A percentile compares a stretch with the other conserved stretches of the same genome.
Conservation (phyloP, 345 rosid genomes). For the Raphanus raphanistrum region DNA sequence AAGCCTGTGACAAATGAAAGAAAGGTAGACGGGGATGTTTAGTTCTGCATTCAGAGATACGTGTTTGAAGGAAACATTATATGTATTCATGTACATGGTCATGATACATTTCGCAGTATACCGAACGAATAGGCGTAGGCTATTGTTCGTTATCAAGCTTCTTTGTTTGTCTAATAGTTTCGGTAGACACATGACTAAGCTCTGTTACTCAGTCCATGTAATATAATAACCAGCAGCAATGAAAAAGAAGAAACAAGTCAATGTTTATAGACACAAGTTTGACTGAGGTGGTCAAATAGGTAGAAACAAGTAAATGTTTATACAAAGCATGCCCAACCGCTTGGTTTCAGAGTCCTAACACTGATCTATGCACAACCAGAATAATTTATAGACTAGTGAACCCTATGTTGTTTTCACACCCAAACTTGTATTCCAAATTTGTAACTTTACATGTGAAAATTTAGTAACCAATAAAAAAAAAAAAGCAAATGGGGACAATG, state of each 20-base stretch:
- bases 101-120: too few relatives aligned
- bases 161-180: not conserved
- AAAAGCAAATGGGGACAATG: slow-evolving; percentile 19
- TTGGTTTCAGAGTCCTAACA: not conserved
- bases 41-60: too few relatives aligned
- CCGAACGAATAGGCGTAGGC: too few relatives aligned
- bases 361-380: slow-evolving; percentile 22
- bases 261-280: slow-evolving; percentile 9
- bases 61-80: too few relatives aligned
- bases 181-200: not conserved
- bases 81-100: too few relatives aligned
- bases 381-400: slow-evolving; percentile 5
- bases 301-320: not conserved
- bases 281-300: not conserved
- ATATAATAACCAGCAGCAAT: not conserved
- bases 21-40: not conserved
- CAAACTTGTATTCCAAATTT: slow-evolving; percentile 18
- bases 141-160: not conserved
- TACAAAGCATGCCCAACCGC: not conserved
- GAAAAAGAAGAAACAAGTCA: not conserved
- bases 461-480: not conserved
- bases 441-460: slow-evolving; percentile 34
- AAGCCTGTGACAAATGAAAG: slow-evolving; percentile 52
- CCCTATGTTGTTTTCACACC: not conserved
- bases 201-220: not conserved